Evolutionary conservation across 1,284 basidiomycete species (phyloP), one percentile per base, ranked within the genome.

Genomic region (Ustilago sp.): DNA sequence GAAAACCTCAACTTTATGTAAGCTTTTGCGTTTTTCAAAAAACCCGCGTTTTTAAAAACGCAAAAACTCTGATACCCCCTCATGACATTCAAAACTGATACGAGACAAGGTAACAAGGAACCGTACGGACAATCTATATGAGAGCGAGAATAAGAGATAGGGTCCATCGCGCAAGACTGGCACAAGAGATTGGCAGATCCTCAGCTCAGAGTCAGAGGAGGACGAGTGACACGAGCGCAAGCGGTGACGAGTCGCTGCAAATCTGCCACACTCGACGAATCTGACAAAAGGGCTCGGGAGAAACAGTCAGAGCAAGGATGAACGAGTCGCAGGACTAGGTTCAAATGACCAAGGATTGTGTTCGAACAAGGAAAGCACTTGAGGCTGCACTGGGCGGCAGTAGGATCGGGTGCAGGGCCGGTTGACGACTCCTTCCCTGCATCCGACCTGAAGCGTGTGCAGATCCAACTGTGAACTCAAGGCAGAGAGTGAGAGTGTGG

Each of bases 401-500:
- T 57, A 23, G 9, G 35, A 59, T 60, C 32, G 39, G 9, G 56
- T 48, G 54, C 57, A 63, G 62, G 64, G 68, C 50, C 59, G 74
- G 74, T 76, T 76, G 74, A 76, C 74, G 74, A 76, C 62, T 76
- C 74, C 74, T 63, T 67, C 68, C 68, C 56, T 54, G 59, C 55
- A 43, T 56, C 36, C 43, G 58, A 19, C 45, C 54, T 28, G 23
- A 19, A 50, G 65, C 64, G 64, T 65, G 54, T 58, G 54, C 61
- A 65, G 43, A 59, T 68, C 61, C 70, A 73, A 36, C 58, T 73
- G 70, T 73, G 70, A 65, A 68, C 65, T 55, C 70, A 60, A 64
- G 64, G 52, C 43, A 60, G 36, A 38, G 38, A 41, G 41, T 50
- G 45, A 36, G 31, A 41, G 41, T 50, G 45, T 32, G 43, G 43